Percentiles rank a stretch among this genome's conserved stretches.
phyloP scores from a whole-genome alignment of 2,329 filamentous ascomycete genomes.

The Lizonia empirigonia region DNA sequence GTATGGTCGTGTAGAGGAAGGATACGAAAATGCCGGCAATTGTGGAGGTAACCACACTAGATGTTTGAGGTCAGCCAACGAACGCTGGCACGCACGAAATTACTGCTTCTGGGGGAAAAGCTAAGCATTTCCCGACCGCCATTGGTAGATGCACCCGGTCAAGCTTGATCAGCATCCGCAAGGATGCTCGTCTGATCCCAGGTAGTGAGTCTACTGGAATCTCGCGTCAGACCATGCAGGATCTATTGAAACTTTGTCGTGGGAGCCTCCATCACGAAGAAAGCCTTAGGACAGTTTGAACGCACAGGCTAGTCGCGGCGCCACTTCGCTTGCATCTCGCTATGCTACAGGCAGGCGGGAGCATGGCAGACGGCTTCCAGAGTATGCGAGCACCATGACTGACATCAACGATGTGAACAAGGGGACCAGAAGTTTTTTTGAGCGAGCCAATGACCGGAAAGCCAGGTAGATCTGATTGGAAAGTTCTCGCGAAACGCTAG shows the following conservation, averaged over 20 bases:
- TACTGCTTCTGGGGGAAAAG: constrained; percentile 13
- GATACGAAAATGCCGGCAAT: constrained; percentile 21
- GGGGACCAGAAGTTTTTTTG: neutral
- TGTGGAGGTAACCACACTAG: constrained; percentile 16
- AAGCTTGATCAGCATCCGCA: constrained; percentile 4
- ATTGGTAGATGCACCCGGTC: neutral
- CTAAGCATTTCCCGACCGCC: constrained; percentile 1
- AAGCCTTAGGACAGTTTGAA: neutral
- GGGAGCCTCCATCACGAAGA: constrained; percentile 1
- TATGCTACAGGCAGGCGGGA: neutral
- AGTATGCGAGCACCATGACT: neutral
- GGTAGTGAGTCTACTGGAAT: constrained; percentile 8
- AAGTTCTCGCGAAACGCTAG: neutral
- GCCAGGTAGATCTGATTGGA: neutral
- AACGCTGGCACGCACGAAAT: constrained; percentile 7
- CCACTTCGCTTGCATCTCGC: constrained; percentile 3
- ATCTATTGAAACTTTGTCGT: constrained; percentile 19
- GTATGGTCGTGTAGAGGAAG: constrained; percentile 3
- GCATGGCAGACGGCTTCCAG: neutral
- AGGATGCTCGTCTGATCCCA: constrained; percentile 1
- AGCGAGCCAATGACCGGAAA: neutral
- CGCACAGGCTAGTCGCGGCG: neutral
- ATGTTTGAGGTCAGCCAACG: constrained; percentile 11
- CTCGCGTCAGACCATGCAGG: constrained; percentile 22
- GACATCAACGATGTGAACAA: constrained; percentile 3